Evolutionary conservation across 1,139 yeast genomes (phyloP).

Genomic region (Candida neerlandica): DNA sequence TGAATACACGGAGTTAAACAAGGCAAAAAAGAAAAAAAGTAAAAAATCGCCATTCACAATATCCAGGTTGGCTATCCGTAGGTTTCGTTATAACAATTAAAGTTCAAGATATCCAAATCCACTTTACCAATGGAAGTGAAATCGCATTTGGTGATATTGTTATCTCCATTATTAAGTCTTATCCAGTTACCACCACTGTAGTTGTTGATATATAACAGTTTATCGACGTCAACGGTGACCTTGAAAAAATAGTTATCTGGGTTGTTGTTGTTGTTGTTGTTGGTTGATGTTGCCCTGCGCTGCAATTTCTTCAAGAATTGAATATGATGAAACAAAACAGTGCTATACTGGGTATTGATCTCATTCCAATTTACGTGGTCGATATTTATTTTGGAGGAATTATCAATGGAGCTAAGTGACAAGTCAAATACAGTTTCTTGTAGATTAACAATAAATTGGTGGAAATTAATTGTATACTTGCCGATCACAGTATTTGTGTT

Average conservation of each 20-base stretch:
- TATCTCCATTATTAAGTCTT: constrained; percentile 16
- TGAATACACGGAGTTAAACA: no score
- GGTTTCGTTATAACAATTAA: constrained; percentile 38
- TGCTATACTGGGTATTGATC: constrained; percentile 34
- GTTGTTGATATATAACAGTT: constrained; percentile 22
- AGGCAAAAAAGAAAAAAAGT: no score
- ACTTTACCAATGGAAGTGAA: constrained; percentile 37
- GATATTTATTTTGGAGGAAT: constrained; percentile 20
- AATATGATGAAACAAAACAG: constrained; percentile 33
- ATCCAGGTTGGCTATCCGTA: neutral
- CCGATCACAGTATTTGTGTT: constrained; percentile 21
- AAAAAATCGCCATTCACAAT: no score
- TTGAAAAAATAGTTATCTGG: constrained; percentile 29
- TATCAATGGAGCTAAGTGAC: constrained; percentile 3
- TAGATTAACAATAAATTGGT: constrained; percentile 21
- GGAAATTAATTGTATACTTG: constrained; percentile 34
- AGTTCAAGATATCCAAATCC: constrained; percentile 34
- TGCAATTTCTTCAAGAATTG: constrained; percentile 24
- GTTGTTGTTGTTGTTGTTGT: neutral
- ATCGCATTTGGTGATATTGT: constrained; percentile 11
- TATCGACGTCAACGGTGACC: constrained; percentile 31
- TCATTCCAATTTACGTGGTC: constrained; percentile 37
- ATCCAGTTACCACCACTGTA: constrained; percentile 24
- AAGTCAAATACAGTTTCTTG: constrained; percentile 14
- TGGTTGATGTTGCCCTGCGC: neutral